A percentile compares a stretch with the other conserved stretches of the same genome.
Conservation (phyloP, 2,329 filamentous ascomycete genomes). For the Paraconiothyrium sp. region DNA sequence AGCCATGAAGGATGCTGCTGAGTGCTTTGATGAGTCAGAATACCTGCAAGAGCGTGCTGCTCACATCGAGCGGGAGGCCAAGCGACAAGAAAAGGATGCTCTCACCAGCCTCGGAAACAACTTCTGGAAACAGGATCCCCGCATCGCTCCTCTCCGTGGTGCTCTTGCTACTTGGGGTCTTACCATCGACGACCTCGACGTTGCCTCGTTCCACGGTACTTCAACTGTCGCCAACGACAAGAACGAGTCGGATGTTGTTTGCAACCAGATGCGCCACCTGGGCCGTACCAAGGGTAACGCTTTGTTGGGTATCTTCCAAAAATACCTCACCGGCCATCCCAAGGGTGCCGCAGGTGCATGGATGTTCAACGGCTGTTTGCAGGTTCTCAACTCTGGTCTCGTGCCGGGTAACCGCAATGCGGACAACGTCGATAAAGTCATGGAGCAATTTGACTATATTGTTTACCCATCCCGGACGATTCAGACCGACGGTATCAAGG, state of each 20-base stretch:
- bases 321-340: constrained; percentile 97
- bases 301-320: constrained; percentile 97
- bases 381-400: constrained; percentile 91
- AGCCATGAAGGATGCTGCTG: constrained; percentile 81
- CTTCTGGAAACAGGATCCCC: constrained; percentile 97
- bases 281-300: constrained; percentile 97
- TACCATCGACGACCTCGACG: constrained; percentile 92
- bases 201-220: constrained; percentile 98
- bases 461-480: constrained; percentile 95
- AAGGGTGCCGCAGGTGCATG: constrained; percentile 99
- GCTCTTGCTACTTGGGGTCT: constrained; percentile 97
- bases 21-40: constrained; percentile 79
- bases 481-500: constrained; percentile 97
- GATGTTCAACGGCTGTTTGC: constrained; percentile 99
- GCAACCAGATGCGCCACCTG: constrained; percentile 93
- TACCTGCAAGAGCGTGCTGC: constrained; percentile 85
- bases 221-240: constrained; percentile 99
- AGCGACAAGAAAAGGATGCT: constrained; percentile 91
- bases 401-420: constrained; percentile 98
- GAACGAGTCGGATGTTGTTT: constrained; percentile 98
- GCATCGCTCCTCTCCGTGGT: constrained; percentile 94
- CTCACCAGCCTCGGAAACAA: constrained; percentile 94
- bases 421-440: constrained; percentile 93
- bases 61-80: constrained; percentile 89
- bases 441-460: constrained; percentile 98